Base-by-base conservation (phyloP, 2,329 filamentous ascomycete genomes). In the Colletotrichum endophyticum region DNA sequence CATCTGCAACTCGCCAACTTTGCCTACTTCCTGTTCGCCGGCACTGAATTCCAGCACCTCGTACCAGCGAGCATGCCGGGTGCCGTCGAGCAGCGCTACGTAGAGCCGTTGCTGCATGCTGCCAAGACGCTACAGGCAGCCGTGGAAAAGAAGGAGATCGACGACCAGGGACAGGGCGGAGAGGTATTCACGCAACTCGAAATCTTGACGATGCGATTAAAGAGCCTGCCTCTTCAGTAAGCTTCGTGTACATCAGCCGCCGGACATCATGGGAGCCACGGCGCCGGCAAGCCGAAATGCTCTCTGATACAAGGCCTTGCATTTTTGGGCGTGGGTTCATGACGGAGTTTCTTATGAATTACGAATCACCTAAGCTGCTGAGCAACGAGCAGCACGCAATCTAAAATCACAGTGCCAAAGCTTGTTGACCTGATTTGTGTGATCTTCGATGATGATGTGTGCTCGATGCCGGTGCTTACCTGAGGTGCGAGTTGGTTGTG, bases 1-100 rank as follows among this genome's bases (percentile, higher is more conserved):
- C 85, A 93, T 70, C 84, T 93, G 77, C 91, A 93, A 78, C 89
- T 89, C 0, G 89, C 89, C 74, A 93, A 93, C 79, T 92, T 94
- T 81, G 88, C 89, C 9, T 87, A 91, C 69, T 91, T 93, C 78
- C 78, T 89, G 90, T 86, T 81, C 81, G 15, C 86, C 90, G 85
- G 87, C 9, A 82, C 84, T 44, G 84, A 83, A 25, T 89, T 87
- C 81, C 84, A 82, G 71, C 83, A 88, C 61, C 81, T 92, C 8
- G 86, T 91, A 12, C 92, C 92, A 2, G 84, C 84, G 3, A 90
- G 90, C 1, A 91, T 92, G 89, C 87, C 88, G 1, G 86, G 88
- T 11, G 89, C 91, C 1, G 89, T 93, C 27, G 89, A 91, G 81
- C 88, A 92, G 79, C 85, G 92, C 34, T 93, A 92, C 81, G 85